phyloP scores from a whole-genome alignment of 148 eudicot genomes.

The Nyssa sinensis region DNA sequence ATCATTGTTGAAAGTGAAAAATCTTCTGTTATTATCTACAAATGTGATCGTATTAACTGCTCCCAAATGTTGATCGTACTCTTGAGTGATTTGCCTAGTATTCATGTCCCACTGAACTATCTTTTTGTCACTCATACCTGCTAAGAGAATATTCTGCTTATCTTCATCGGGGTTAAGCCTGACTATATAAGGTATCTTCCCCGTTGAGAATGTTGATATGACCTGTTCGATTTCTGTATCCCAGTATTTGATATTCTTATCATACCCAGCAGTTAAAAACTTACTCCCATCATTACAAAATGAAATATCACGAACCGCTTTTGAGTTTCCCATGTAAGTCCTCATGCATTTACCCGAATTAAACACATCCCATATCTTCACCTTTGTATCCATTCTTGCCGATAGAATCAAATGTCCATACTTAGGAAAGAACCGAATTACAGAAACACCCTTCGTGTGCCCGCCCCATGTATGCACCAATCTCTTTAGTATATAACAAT shows the following conservation, averaged over 20 bases:
- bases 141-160: conserved; percentile 90
- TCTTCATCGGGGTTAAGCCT: conserved; percentile 94
- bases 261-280: conserved; percentile 90
- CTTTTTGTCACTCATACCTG: conserved; percentile 98
- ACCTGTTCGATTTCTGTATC: conserved; percentile 96
- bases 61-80: conserved; percentile 97
- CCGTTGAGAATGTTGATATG: conserved; percentile 85
- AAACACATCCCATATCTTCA: conserved; percentile 94
- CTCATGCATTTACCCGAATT: conserved; percentile 95
- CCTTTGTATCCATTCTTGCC: conserved; percentile 86
- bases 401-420: conserved; percentile 85
- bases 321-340: conserved; percentile 91
- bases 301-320: conserved; percentile 86
- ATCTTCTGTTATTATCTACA: conserved; percentile 90
- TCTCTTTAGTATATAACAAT: conserved; percentile 91
- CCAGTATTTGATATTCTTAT: conserved; percentile 96
- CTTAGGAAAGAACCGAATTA: conserved; percentile 86
- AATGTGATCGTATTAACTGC: conserved; percentile 95
- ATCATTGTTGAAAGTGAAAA: conserved; percentile 95
- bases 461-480: conserved; percentile 95
- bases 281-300: conserved; percentile 85
- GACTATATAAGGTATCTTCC: conserved; percentile 92
- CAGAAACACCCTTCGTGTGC: conserved; percentile 89
- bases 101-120: conserved; percentile 98
- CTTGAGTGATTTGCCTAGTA: conserved; percentile 84